Evolutionary conservation across 1,284 basidiomycete genomes (phyloP).

Genomic region (Apiotrichum laibachii): DNA sequence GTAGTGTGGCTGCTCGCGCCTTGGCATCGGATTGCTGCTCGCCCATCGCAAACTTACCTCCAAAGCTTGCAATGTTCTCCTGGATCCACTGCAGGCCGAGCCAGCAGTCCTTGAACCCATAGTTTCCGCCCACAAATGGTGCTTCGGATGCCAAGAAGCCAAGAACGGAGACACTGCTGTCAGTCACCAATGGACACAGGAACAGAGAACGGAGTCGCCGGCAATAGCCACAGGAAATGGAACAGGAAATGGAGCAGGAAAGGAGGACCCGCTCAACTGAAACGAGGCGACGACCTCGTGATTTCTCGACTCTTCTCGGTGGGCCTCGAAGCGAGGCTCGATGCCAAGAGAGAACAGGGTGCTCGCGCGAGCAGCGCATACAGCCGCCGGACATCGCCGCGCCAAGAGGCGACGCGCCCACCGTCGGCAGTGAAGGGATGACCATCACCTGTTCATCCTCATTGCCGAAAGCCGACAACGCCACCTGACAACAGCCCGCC

Average conservation of each 20-base stretch:
- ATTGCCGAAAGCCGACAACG: neutral
- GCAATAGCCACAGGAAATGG: too few species aligned
- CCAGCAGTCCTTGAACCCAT: slow-evolving; percentile 78
- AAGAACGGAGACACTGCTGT: slow-evolving; percentile 59
- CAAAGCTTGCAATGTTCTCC: slow-evolving; percentile 61
- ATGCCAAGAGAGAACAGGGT: too few species aligned
- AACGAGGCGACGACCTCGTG: too few species aligned
- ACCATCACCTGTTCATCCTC: neutral
- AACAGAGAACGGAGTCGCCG: slow-evolving; percentile 25
- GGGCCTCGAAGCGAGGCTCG: too few species aligned
- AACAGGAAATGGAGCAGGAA: too few species aligned
- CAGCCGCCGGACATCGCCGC: too few species aligned
- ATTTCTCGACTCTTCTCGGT: too few species aligned
- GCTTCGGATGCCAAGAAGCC: slow-evolving; percentile 67
- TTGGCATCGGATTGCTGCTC: neutral
- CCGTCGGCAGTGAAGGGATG: too few species aligned
- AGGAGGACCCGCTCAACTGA: too few species aligned
- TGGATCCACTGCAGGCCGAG: slow-evolving; percentile 61
- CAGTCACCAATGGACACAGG: neutral
- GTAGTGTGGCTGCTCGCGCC: neutral
- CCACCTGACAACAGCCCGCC: neutral
- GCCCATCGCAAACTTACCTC: slow-evolving; percentile 53
- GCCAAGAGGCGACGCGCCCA: too few species aligned
- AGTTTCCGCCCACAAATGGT: slow-evolving; percentile 61
- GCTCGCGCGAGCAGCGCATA: too few species aligned